Base-by-base conservation (phyloP, 2,329 filamentous ascomycete species). In the Paramyrothecium roridum region DNA sequence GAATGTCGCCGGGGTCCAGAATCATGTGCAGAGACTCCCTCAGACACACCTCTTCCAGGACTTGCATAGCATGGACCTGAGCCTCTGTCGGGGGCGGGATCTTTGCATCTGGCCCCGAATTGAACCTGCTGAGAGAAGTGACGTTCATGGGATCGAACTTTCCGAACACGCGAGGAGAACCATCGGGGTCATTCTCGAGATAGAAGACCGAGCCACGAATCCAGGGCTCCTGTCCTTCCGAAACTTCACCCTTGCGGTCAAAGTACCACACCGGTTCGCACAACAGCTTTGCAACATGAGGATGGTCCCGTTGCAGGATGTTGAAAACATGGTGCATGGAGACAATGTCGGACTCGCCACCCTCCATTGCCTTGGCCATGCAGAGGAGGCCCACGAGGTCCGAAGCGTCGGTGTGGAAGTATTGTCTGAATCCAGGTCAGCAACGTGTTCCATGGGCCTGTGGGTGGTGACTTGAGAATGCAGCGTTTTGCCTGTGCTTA, bases 81-180 rank as follows among this genome's bases (percentile, higher is more conserved):
- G 61, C 85, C 83, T 59, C 62, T 3, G 57, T 61, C 1, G 64
- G 53, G 2, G 62, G 57, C 1, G 63, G 63, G 4, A 61, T 61
- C 21, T 52, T 53, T 10, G 57, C 54, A 12, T 56, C 52, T 11
- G 50, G 52, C 12, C 46, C 46, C 16, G 46, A 48, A n/a, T 54
- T 58, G 51, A 61, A 61, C 3, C 59, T 45, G 56, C 48, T 45
- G 2, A 60, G 50, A 19, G 59, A 61, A 3, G 50, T 54, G 57
- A 96, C 84, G 68, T 88, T 95, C 79, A 95, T 95, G 1, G 91
- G 91, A 64, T 96, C 91, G 83, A 87, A 95, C 79, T 95, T 95
- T 68, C 84, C 86, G 51, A 68, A 70, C n/a, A 70, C 59, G 19
- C 67, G 73, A 2, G 57, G 53, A 61, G 84, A 79, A 2, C 81